Conservation (phyloP, 805 yeast genomes). For the Ogataea sp. region DNA sequence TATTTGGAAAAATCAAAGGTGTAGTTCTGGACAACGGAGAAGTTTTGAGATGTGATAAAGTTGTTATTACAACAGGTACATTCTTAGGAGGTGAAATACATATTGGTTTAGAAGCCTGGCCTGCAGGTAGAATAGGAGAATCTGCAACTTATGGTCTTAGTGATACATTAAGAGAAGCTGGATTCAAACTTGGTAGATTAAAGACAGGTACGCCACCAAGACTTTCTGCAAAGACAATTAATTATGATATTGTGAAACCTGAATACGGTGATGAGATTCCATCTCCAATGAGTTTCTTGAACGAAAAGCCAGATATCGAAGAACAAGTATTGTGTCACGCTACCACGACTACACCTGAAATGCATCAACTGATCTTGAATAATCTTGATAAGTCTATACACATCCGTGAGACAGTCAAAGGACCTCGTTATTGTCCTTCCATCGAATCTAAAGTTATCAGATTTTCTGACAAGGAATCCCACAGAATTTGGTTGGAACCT, state of each 20-base stretch:
- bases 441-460: constrained; percentile 82
- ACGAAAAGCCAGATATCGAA: constrained; percentile 54
- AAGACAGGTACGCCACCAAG: constrained; percentile 98
- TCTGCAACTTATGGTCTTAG: constrained; percentile 86
- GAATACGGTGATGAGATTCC: constrained; percentile 84
- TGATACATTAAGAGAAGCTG: constrained; percentile 64
- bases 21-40: constrained; percentile 64
- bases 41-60: constrained; percentile 51
- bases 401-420: constrained; percentile 87
- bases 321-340: constrained; percentile 64
- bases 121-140: constrained; percentile 94
- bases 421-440: constrained; percentile 97
- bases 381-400: constrained; percentile 83
- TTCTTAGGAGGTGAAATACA: constrained; percentile 93
- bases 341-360: constrained; percentile 66
- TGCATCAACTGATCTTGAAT: constrained; percentile 60
- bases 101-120: constrained; percentile 69
- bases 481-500: constrained; percentile 92
- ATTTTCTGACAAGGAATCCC: constrained; percentile 68
- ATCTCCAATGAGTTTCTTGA: constrained; percentile 82
- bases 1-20: constrained; percentile 50
- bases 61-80: constrained; percentile 93
- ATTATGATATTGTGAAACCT: constrained; percentile 51
- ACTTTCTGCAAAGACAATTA: constrained; percentile 60
- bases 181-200: constrained; percentile 78